Evolutionary conservation across 805 yeast species (phyloP).

Genomic region (Ogataea zsoltii): DNA sequence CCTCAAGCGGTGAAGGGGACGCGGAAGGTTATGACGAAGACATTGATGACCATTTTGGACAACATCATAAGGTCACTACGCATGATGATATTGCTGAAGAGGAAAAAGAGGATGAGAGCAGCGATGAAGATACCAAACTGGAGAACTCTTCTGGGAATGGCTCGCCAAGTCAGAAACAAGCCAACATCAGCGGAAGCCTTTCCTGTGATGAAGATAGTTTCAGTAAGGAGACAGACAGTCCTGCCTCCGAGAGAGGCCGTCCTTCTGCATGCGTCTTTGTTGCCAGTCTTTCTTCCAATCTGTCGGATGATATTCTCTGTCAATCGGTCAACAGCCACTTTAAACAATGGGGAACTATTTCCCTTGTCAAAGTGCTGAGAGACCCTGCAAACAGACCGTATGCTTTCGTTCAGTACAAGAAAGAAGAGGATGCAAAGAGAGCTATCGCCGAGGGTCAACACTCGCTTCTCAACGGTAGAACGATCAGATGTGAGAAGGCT

Average conservation of each 20-base stretch:
- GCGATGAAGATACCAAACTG: neutral
- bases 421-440: constrained; percentile 63
- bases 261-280: constrained; percentile 90
- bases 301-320: constrained; percentile 71
- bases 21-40: constrained; percentile 4
- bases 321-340: constrained; percentile 70
- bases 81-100: neutral
- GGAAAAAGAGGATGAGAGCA: neutral
- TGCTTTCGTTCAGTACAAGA: constrained; percentile 86
- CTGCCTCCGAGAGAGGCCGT: constrained; percentile 45
- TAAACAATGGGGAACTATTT: constrained; percentile 66
- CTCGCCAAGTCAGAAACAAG: constrained; percentile 1
- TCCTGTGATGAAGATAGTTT: constrained; percentile 22
- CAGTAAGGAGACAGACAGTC: constrained; percentile 16
- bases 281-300: constrained; percentile 71
- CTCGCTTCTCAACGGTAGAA: constrained; percentile 67
- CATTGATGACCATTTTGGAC: neutral
- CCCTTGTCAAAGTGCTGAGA: constrained; percentile 77
- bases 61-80: neutral
- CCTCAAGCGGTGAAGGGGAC: constrained; percentile 18
- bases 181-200: constrained; percentile 9
- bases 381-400: constrained; percentile 85
- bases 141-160: neutral
- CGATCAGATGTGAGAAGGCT: constrained; percentile 86
- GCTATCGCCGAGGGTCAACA: constrained; percentile 75